Evolutionary conservation across 1,284 basidiomycete species (phyloP), one percentile per base, ranked within the genome.

Genomic region (Kwoniella shivajii): DNA sequence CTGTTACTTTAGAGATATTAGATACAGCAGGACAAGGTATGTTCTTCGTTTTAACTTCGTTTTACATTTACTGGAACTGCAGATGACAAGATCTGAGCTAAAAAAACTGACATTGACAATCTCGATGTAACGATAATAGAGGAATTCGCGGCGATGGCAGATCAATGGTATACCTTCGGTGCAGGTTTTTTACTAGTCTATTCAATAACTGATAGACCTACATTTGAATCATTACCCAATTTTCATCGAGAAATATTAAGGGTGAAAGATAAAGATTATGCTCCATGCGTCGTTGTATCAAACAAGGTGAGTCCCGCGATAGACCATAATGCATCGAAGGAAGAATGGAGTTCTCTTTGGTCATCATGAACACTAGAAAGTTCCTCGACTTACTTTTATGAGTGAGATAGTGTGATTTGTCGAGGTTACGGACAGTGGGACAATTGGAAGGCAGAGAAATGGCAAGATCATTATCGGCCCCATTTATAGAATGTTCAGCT

Each of bases 151-250:
- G 81, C 82, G 1, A 82, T 84, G 81, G 76, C 82, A 36, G 82
- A 83, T 66, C 82, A 83, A 63, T 84, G 83, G 78, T 83, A 83
- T 78, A 77, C 80, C 33, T 82, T 81, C 36, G 83, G 82, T 22
- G 79, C 81, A 54, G 83, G 82, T 2, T 84, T 84, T 73, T 71
- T 84, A 18, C 76, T 84, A 41, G 82, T 84, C 33, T 84, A 83
- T 70, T 80, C 78, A 49, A 82, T 84, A 59, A 83, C 82, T 26
- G 81, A 80, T 54, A 71, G 81, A 54, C 80, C 79, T 63, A 82
- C 81, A 10, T 83, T 83, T 60, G 81, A 83, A 53, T 80, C 82
- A 55, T 62, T 80, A 46, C 60, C 63, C 9, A 77, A 77, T n/a
- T 81, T 83, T 60, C 80, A 82, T 63, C 76, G 81, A 54, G 81